Conservation (phyloP, 2,329 filamentous ascomycete genomes). For the Cercospora citrullina region DNA sequence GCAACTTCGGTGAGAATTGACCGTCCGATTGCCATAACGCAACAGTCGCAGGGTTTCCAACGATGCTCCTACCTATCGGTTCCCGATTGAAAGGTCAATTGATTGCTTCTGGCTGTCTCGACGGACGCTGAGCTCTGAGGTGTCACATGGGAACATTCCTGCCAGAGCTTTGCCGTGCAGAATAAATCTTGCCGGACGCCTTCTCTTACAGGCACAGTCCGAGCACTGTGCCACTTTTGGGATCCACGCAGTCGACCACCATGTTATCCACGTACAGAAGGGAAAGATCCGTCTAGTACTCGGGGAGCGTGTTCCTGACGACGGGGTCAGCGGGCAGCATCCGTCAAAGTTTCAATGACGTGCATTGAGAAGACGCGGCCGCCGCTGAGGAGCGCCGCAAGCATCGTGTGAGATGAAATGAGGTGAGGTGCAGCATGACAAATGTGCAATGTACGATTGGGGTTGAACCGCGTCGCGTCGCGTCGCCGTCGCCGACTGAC, state of each 20-base stretch:
- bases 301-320: not conserved
- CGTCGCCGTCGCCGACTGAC: not conserved
- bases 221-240: not conserved
- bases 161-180: not conserved
- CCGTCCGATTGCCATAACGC: not conserved
- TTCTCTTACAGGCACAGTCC: not conserved
- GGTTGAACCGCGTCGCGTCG: not conserved
- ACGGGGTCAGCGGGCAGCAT: not conserved
- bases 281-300: not conserved
- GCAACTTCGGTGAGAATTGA: not conserved
- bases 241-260: not conserved
- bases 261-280: not conserved
- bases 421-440: not conserved
- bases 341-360: not conserved
- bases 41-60: not conserved
- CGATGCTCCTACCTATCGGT: no score
- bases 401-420: not conserved
- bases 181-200: not conserved
- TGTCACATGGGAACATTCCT: not conserved
- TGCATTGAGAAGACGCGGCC: not conserved
- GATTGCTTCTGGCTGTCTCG: not conserved
- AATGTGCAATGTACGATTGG: not conserved
- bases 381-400: not conserved
- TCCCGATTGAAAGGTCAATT: not conserved
- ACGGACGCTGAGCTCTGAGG: not conserved